phyloP scores from a whole-genome alignment of 345 rosid species.

The Arabidopsis suecica region DNA sequence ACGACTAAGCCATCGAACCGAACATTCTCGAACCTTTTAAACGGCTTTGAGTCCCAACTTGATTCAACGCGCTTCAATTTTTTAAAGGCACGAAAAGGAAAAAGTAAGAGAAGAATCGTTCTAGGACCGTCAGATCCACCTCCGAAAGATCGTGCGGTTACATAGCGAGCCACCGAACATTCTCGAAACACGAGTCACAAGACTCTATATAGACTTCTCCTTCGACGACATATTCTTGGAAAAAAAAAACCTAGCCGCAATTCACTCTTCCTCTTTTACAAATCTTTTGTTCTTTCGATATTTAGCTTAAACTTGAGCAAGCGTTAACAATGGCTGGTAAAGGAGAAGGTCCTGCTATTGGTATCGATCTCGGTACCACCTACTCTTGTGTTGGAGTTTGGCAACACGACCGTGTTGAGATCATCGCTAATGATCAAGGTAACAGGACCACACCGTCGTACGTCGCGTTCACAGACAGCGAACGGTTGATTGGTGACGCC shows the following conservation, averaged over 20 bases:
- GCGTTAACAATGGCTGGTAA: slow-evolving; percentile 52
- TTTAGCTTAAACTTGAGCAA: not conserved
- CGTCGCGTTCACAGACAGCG: slow-evolving; percentile 60
- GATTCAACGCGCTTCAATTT: slow-evolving; percentile 3
- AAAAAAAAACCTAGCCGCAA: slow-evolving; percentile 25
- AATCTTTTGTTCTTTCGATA: not conserved
- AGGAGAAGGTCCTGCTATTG: slow-evolving; percentile 71
- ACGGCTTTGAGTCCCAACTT: slow-evolving; percentile 1
- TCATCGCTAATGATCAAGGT: slow-evolving; percentile 68
- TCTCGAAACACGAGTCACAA: slow-evolving; percentile 5
- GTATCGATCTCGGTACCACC: slow-evolving; percentile 66
- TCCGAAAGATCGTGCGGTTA: slow-evolving; percentile 25
- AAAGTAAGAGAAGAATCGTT: not conserved
- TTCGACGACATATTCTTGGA: not conserved
- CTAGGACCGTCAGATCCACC: slow-evolving; percentile 23
- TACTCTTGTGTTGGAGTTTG: slow-evolving; percentile 69
- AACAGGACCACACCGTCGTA: slow-evolving; percentile 63
- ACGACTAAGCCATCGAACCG: slow-evolving; percentile 1
- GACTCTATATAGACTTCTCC: slow-evolving; percentile 28
- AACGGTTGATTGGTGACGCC: slow-evolving; percentile 68
- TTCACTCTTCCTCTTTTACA: not conserved
- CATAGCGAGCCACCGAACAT: slow-evolving; percentile 17
- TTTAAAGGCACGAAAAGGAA: slow-evolving; percentile 12
- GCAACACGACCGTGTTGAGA: slow-evolving; percentile 71
- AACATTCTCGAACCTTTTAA: slow-evolving; percentile 29